Percentiles rank a stretch among this genome's conserved stretches.
Conservation (phyloP, 176 grass and related monocot genomes). For the Carex kokanica region DNA sequence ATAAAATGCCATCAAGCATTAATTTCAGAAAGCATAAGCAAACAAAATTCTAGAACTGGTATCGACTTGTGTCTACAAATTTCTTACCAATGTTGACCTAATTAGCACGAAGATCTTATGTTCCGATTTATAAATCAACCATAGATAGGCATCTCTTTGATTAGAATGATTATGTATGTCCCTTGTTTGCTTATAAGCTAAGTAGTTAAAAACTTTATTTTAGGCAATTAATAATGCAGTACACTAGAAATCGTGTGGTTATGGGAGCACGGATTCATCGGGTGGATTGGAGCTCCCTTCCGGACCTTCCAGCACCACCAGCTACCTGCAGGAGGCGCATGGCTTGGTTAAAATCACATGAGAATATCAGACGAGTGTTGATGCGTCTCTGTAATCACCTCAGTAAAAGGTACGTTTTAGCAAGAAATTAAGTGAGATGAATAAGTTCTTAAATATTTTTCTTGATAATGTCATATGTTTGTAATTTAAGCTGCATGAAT, state of each 20-base stretch:
- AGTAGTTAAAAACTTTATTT: background rate
- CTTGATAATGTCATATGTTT: slow-evolving; percentile 12
- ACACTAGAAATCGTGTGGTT: slow-evolving; percentile 58
- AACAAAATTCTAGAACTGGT: background rate
- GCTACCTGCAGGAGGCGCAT: slow-evolving; percentile 74
- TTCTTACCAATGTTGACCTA: background rate
- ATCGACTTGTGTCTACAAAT: background rate
- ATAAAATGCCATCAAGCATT: background rate
- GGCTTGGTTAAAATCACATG: slow-evolving; percentile 54
- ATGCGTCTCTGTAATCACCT: slow-evolving; percentile 72
- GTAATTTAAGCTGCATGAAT: background rate
- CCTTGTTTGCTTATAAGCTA: slow-evolving; percentile 1
- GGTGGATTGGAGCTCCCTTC: slow-evolving; percentile 69
- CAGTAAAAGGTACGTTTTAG: slow-evolving; percentile 33
- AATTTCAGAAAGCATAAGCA: background rate
- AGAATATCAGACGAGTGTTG: slow-evolving; percentile 59
- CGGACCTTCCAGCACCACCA: slow-evolving; percentile 76
- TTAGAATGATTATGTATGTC: slow-evolving; percentile 4
- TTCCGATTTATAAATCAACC: background rate
- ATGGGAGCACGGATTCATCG: slow-evolving; percentile 72
- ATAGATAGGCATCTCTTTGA: background rate
- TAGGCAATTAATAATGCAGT: slow-evolving; percentile 78
- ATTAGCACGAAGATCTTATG: background rate
- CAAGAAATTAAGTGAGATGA: background rate
- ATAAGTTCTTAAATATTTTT: background rate